Evolutionary conservation across 108 stramenopile species (phyloP), one percentile per base, ranked within the genome.

Genomic region (Fragilaria radians): DNA sequence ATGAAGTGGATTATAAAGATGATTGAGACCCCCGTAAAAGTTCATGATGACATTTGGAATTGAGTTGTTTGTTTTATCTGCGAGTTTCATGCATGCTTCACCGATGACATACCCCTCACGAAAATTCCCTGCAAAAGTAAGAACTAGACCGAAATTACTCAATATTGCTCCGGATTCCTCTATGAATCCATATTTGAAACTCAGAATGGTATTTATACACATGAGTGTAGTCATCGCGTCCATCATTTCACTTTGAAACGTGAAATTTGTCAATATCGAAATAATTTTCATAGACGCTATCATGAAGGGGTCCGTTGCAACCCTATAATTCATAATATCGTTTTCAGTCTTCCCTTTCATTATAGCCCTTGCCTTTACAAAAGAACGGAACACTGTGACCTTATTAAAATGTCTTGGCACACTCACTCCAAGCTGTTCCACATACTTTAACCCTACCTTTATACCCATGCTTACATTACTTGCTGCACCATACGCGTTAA

Each of bases 51-150:
- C n/a, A n/a, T n/a, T n/a, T n/a, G n/a, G n/a, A n/a, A n/a, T n/a
- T n/a, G n/a, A n/a, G n/a, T n/a, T n/a, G n/a, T n/a, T n/a, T n/a
- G n/a, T n/a, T n/a, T n/a, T n/a, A n/a, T n/a, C n/a, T n/a, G n/a
- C n/a, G 4, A 70, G 28, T 28, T 32, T 17, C 46, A 62, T 9
- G 3, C 53, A 48, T 1, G 63, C 1, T n/a, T 62, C 62, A 25
- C 32, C 70, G 27, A 32, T 64, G 34, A 59, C 57, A 5, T 48
- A 23, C 7, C 63, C 63, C n/a, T 71, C 63, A 18, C 59, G 26
- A 4, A 29, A 21, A 5, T 59, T 28, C 14, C 70, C 70, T 32
- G 21, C 7, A 5, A 30, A 7, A 5, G 23, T 17, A 25, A 28
- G 42, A 45, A 45, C 42, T 14, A 18, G 14, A 14, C 42, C 42